A percentile compares a stretch with the other conserved stretches of the same genome.
Conservation (phyloP, 352 stramenopile genomes). For the Pelagophyceae sp. region DNA sequence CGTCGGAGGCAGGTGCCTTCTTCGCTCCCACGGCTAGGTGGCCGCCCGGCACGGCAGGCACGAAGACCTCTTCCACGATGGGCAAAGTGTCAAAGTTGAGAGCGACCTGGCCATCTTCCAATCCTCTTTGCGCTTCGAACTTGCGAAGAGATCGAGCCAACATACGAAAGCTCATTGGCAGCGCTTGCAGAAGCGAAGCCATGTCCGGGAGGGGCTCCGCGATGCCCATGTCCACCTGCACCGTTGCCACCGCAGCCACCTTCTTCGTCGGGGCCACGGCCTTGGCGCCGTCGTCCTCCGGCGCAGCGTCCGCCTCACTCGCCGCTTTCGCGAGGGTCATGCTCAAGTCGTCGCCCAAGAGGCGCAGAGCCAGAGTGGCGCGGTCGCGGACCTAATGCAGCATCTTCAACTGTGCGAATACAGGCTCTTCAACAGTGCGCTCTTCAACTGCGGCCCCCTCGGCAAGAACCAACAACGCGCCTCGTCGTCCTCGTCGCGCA, state of each 20-base stretch:
- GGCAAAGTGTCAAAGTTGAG: constrained; percentile 70
- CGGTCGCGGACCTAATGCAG: constrained; percentile 75
- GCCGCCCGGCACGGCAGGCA: not conserved
- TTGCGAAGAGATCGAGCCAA: constrained; percentile 48
- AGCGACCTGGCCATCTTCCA: constrained; percentile 29
- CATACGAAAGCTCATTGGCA: constrained; percentile 54
- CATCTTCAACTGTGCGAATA: no score
- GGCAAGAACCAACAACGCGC: no score
- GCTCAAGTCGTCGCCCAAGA: constrained; percentile 47
- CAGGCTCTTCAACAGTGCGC: no score
- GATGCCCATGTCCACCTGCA: not conserved
- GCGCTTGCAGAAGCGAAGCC: constrained; percentile 42
- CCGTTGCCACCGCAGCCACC: constrained; percentile 27
- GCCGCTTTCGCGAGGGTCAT: no score
- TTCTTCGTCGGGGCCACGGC: constrained; percentile 41
- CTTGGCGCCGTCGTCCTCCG: constrained; percentile 35
- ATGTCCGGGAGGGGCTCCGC: not conserved
- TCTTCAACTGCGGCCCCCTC: no score
- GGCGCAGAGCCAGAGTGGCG: constrained; percentile 41
- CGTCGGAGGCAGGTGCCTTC: constrained; percentile 46
- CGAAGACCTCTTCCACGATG: constrained; percentile 50
- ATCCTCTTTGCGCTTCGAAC: constrained; percentile 27
- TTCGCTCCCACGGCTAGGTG: not conserved
- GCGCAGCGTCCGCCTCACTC: constrained; percentile 34
- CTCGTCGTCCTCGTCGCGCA: constrained; percentile 94